These are phyloP conservation scores for Trichoderma asperellum DNA, from an alignment of 2,329 filamentous ascomycete genomes.

Conservation along the genomic window DNA sequence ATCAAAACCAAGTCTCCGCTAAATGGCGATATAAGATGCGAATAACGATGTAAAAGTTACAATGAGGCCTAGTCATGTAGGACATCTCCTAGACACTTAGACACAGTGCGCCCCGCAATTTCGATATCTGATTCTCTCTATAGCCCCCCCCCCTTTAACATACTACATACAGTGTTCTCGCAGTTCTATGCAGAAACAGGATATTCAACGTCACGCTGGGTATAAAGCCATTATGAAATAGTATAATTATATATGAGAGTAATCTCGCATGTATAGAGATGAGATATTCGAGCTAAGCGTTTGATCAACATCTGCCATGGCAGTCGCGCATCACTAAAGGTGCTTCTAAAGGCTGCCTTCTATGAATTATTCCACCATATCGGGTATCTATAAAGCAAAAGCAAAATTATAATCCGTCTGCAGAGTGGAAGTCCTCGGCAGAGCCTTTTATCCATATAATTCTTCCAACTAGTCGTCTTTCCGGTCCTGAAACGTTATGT, in stretches of 20 bases:
- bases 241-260: background rate
- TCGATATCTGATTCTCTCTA: too few species aligned
- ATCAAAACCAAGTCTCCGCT: background rate
- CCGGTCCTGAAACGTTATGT: background rate
- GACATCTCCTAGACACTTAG: background rate
- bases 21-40: background rate
- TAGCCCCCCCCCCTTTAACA: too few species aligned
- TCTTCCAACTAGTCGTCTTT: background rate
- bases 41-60: background rate
- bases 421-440: background rate
- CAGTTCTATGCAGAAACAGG: too few species aligned
- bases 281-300: background rate
- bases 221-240: background rate
- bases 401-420: background rate
- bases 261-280: background rate
- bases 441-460: background rate
- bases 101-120: conserved; percentile 26
- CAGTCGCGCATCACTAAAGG: background rate
- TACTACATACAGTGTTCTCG: too few species aligned
- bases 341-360: conserved; percentile 11
- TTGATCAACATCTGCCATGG: background rate
- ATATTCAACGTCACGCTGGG: background rate
- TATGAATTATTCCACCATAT: background rate
- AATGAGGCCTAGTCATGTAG: background rate
- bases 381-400: conserved; percentile 21